A percentile compares a stretch with the other conserved stretches of the same genome.
Evolutionary conservation across 2,329 filamentous ascomycete genomes (phyloP).

Genomic region (Elsinoe arachidis): DNA sequence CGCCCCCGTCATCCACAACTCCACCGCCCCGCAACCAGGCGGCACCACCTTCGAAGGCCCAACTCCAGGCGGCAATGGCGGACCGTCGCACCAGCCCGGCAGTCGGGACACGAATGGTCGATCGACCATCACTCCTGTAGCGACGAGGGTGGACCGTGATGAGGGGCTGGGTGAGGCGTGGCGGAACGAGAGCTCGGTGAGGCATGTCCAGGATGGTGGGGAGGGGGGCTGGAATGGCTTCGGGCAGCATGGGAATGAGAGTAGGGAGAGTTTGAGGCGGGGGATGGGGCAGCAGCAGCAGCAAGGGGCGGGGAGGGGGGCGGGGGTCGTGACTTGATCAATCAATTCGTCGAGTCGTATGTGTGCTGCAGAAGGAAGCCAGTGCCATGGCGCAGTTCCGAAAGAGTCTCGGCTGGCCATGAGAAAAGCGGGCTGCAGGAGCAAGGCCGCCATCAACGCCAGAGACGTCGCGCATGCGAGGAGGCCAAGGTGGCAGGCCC

Average conservation of each 20-base stretch:
- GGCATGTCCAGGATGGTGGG: conserved; percentile 49
- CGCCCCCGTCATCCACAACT: conserved; percentile 43
- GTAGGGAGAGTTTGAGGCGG: conserved; percentile 24
- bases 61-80: conserved; percentile 25
- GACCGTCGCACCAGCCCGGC: conserved; percentile 22
- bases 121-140: conserved; percentile 43
- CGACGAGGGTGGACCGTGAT: conserved; percentile 77
- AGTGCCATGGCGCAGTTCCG: neutral
- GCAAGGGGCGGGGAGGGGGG: conserved; percentile 19
- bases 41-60: conserved; percentile 14
- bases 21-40: conserved; percentile 23
- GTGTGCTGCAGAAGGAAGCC: neutral
- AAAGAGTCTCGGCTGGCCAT: too few species aligned
- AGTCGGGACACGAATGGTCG: conserved; percentile 20
- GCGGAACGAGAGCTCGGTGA: conserved; percentile 76
- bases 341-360: neutral
- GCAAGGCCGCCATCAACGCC: too few species aligned
- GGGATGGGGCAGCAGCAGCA: conserved; percentile 16
- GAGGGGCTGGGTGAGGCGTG: conserved; percentile 60
- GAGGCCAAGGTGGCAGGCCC: too few species aligned
- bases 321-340: conserved; percentile 21
- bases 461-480: too few species aligned
- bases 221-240: conserved; percentile 16
- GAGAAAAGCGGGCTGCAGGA: too few species aligned
- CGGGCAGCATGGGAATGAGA: conserved; percentile 24